A percentile compares a stretch with the other conserved stretches of the same genome.
Evolutionary conservation across 139 green algal genomes (phyloP).

Genomic region (Micromonas pusilla): DNA sequence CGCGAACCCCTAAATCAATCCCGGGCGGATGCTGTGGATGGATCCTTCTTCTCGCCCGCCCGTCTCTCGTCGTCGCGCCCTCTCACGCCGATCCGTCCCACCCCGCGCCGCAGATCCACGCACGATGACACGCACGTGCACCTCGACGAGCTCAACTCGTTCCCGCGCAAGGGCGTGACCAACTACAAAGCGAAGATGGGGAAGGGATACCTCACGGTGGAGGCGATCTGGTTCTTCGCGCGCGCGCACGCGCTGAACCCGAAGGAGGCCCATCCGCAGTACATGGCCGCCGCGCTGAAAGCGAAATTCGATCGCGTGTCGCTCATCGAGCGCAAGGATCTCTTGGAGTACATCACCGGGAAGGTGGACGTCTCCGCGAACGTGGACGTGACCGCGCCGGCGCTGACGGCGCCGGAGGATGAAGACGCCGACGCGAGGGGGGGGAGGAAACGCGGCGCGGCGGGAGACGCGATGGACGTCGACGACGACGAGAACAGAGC

Average conservation of each 20-base stretch:
- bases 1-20: not conserved
- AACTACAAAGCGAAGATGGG: conserved; percentile 2
- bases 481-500: conserved; percentile 4
- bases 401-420: not conserved
- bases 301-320: not conserved
- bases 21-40: too few species aligned
- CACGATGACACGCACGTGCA: not conserved
- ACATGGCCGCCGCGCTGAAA: not conserved
- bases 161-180: not conserved
- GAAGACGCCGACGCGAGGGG: not conserved
- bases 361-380: not conserved
- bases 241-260: not conserved
- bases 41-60: too few species aligned
- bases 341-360: not conserved
- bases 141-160: not conserved
- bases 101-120: conserved; percentile 4
- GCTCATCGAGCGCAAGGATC: not conserved
- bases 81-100: not conserved
- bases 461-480: not conserved
- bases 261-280: not conserved
- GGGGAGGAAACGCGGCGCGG: too few species aligned
- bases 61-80: too few species aligned
- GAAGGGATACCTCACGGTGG: not conserved
- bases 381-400: not conserved
- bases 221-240: not conserved